These are phyloP conservation scores for Lepidopterella palustris DNA, from an alignment of 495 filamentous ascomycete genomes.

Conservation along the genomic window DNA sequence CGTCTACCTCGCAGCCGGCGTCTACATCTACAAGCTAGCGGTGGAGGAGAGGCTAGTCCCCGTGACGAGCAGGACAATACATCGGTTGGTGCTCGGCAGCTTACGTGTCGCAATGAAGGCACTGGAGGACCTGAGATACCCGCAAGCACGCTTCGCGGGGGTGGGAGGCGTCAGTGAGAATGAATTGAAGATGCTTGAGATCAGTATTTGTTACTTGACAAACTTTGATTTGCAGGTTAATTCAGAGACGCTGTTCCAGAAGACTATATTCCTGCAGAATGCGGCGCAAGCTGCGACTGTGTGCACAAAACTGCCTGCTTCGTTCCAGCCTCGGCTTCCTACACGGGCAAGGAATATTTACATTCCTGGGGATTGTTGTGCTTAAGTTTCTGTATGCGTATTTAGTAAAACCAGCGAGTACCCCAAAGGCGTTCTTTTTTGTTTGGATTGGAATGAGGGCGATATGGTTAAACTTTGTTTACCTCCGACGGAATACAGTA, in stretches of 20 bases:
- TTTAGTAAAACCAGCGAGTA: neutral
- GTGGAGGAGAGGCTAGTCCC: slow-evolving; percentile 63
- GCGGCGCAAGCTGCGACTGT: slow-evolving; percentile 22
- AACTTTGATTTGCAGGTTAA: slow-evolving; percentile 35
- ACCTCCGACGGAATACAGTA: neutral
- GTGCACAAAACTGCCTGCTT: slow-evolving; percentile 9
- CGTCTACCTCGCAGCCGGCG: slow-evolving; percentile 85
- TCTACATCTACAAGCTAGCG: slow-evolving; percentile 77
- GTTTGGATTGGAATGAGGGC: neutral
- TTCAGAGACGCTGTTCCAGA: slow-evolving; percentile 13
- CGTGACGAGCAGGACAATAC: slow-evolving; percentile 75
- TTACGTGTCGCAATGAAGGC: slow-evolving; percentile 88
- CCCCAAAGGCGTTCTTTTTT: neutral
- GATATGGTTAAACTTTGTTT: neutral
- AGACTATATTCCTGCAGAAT: slow-evolving; percentile 21
- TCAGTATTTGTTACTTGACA: slow-evolving; percentile 49
- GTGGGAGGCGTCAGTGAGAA: slow-evolving; percentile 81
- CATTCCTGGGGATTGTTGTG: neutral
- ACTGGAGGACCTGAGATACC: slow-evolving; percentile 79
- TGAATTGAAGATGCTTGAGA: slow-evolving; percentile 77
- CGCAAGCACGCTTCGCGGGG: slow-evolving; percentile 73
- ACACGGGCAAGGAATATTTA: neutral
- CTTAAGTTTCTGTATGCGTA: neutral
- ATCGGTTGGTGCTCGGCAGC: slow-evolving; percentile 78
- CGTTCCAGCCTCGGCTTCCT: slow-evolving; percentile 12